Evolutionary conservation across 129 eudicot genomes (phyloP).

Genomic region (Pittosporum tobira): DNA sequence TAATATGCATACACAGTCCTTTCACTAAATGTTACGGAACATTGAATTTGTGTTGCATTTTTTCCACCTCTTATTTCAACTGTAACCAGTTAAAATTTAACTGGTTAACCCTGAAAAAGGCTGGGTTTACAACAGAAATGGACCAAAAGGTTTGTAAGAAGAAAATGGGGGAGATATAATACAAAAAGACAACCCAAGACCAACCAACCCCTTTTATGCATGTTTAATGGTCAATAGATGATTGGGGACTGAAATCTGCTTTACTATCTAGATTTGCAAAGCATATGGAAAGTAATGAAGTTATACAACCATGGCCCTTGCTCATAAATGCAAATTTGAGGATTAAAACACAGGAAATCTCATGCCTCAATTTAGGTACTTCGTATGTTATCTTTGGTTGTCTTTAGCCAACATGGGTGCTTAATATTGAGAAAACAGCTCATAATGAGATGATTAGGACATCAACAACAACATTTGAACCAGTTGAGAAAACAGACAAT

Average conservation of each 20-base stretch:
- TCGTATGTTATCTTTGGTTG: no score
- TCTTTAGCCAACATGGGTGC: no score
- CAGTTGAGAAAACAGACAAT: not conserved
- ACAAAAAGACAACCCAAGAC: not conserved
- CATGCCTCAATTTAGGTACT: not conserved
- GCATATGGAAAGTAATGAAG: not conserved
- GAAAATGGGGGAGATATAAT: not conserved
- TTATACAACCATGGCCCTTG: no score
- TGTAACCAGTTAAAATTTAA: not conserved
- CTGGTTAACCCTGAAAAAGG: not conserved
- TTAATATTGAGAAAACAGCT: no score
- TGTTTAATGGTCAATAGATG: not conserved
- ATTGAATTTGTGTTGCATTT: no score
- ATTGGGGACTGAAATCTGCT: no score
- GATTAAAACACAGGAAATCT: not conserved
- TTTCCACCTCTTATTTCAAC: no score
- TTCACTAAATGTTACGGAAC: no score
- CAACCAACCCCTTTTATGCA: not conserved
- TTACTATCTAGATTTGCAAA: not conserved
- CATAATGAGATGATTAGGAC: no score
- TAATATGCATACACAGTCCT: no score
- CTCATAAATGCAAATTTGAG: not conserved
- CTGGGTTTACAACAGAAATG: not conserved
- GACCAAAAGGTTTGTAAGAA: not conserved
- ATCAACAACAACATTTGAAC: no score